Evolutionary conservation across 2,329 filamentous ascomycete species (phyloP).

Genomic region (Stachybotrys echinatus): DNA sequence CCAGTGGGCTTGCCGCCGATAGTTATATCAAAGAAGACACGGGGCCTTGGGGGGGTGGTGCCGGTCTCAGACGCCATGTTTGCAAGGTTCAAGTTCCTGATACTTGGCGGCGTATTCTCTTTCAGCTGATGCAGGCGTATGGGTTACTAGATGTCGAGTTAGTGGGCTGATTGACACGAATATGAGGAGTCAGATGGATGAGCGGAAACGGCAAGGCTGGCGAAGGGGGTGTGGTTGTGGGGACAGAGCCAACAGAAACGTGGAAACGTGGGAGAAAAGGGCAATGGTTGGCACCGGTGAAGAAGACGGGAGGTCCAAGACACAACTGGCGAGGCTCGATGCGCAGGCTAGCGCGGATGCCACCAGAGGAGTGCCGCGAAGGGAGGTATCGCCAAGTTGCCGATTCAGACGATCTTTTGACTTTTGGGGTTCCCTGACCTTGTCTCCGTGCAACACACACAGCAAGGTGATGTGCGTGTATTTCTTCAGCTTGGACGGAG

Average conservation of each 20-base stretch:
- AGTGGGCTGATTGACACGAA: neutral
- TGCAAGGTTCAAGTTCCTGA: neutral
- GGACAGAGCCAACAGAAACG: neutral
- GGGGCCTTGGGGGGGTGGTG: constrained; percentile 55
- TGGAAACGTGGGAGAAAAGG: neutral
- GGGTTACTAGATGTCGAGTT: neutral
- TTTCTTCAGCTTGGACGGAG: no score
- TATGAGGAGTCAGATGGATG: neutral
- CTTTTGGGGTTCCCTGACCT: no score
- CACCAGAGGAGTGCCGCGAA: no score
- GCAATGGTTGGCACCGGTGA: no score
- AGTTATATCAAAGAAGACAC: constrained; percentile 90
- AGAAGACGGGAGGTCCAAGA: no score
- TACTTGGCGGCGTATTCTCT: no score
- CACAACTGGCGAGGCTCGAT: no score
- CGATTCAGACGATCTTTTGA: no score
- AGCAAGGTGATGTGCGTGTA: no score
- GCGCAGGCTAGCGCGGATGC: no score
- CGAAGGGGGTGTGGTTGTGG: neutral
- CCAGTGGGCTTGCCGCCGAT: constrained; percentile 71
- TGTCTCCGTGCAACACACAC: no score
- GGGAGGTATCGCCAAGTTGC: no score
- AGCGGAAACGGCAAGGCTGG: neutral
- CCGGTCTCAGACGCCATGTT: constrained; percentile 36
- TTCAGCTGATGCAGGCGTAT: neutral